phyloP scores from a whole-genome alignment of 768 basidiomycete species.

The Pluteus cervinus region DNA sequence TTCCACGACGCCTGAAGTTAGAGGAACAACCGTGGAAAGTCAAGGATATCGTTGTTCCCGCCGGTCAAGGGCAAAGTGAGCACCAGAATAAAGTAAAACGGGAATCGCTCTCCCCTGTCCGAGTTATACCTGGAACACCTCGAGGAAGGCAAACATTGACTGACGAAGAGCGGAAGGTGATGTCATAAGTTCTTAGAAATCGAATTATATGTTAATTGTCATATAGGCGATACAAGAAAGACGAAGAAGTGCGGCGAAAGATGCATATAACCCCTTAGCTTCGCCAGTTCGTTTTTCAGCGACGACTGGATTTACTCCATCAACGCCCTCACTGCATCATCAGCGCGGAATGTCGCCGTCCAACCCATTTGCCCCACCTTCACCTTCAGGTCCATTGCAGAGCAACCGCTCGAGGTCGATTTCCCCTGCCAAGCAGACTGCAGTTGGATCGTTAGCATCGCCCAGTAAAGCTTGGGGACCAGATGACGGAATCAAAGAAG shows the following conservation, averaged over 20 bases:
- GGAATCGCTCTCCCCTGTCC: slow-evolving; percentile 3
- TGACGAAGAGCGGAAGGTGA: slow-evolving; percentile 43
- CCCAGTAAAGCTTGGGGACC: too few relatives aligned
- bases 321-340: too few relatives aligned
- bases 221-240: slow-evolving; percentile 56
- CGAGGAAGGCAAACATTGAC: slow-evolving; percentile 20
- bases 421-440: slow-evolving; percentile 9
- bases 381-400: too few relatives aligned
- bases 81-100: slow-evolving; percentile 1
- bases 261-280: too few relatives aligned
- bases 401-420: too few relatives aligned
- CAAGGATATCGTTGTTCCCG: slow-evolving; percentile 45
- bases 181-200: neutral
- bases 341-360: slow-evolving; percentile 45
- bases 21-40: slow-evolving; percentile 52
- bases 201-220: slow-evolving; percentile 1
- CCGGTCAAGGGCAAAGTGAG: slow-evolving; percentile 6
- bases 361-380: slow-evolving; percentile 17
- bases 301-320: too few relatives aligned
- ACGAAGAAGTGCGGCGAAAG: slow-evolving; percentile 45
- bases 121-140: slow-evolving; percentile 10
- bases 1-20: slow-evolving; percentile 40
- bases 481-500: neutral
- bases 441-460: too few relatives aligned
- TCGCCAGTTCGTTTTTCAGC: slow-evolving; percentile 14